Conservation (phyloP, 148 eudicot genomes). For the Rhododendron ferrugineum region DNA sequence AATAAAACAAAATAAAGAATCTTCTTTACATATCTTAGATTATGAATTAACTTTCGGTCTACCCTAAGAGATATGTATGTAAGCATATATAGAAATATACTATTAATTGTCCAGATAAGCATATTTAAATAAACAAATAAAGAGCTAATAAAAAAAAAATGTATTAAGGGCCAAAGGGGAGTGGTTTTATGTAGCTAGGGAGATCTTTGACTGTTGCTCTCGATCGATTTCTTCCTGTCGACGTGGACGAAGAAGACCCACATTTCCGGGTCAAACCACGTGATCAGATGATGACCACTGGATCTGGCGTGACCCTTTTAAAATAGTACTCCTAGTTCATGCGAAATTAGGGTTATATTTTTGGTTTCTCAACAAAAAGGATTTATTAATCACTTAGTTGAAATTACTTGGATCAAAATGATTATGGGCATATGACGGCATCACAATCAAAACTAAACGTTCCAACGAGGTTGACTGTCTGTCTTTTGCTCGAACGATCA, state of each 20-base stretch:
- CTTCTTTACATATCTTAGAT: not conserved
- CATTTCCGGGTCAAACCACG: constrained; percentile 18
- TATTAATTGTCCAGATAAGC: not conserved
- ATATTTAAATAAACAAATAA: not conserved
- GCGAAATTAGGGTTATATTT: not conserved
- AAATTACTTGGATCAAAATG: too few relatives aligned
- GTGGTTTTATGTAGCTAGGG: not conserved
- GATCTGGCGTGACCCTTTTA: not conserved
- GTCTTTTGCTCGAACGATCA: not conserved
- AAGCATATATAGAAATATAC: not conserved
- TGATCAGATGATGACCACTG: constrained; percentile 4
- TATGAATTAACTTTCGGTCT: not conserved
- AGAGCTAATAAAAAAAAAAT: not conserved
- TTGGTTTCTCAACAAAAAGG: not conserved
- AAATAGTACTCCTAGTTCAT: not conserved
- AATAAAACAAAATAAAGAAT: too few relatives aligned
- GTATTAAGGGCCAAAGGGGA: not conserved
- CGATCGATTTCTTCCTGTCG: constrained; percentile 10
- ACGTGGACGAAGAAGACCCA: constrained; percentile 10
- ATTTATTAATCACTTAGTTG: not conserved
- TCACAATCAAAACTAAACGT: not conserved
- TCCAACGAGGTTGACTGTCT: not conserved
- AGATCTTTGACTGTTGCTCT: constrained; percentile 15
- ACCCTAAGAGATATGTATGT: not conserved
- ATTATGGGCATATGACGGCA: too few relatives aligned